Conservation (phyloP, 192 early-diverging fungal species). For the Coemansia sp. region DNA sequence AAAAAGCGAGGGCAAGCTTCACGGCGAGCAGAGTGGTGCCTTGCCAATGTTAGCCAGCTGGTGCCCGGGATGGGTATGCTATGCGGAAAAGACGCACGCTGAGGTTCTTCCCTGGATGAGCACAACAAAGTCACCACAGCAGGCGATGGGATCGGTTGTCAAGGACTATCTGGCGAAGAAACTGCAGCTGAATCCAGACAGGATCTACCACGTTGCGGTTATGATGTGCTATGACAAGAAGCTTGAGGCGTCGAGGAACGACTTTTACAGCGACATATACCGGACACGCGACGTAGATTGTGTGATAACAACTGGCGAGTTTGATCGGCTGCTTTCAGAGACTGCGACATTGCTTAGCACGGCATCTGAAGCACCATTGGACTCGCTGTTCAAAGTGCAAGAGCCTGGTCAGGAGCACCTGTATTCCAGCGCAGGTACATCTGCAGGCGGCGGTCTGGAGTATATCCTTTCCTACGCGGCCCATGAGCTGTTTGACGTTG, state of each 20-base stretch:
- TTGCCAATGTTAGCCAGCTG: constrained; percentile 68
- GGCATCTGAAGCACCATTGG: constrained; percentile 59
- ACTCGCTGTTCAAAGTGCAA: constrained; percentile 54
- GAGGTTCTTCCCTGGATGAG: constrained; percentile 87
- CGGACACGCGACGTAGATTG: constrained; percentile 93
- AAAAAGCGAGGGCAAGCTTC: constrained; percentile 31
- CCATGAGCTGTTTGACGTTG: constrained; percentile 69
- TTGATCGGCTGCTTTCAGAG: constrained; percentile 84
- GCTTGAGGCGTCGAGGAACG: constrained; percentile 90
- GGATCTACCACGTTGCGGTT: constrained; percentile 89
- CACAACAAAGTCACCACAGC: constrained; percentile 94
- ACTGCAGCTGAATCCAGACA: constrained; percentile 64
- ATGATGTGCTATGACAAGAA: constrained; percentile 99
- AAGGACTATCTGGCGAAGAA: constrained; percentile 79
- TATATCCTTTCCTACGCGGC: constrained; percentile 87
- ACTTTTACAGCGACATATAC: constrained; percentile 85
- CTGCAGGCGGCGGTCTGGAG: constrained; percentile 90
- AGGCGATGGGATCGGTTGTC: constrained; percentile 92
- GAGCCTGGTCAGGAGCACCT: constrained; percentile 39
- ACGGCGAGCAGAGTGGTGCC: constrained; percentile 7
- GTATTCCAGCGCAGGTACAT: constrained; percentile 72
- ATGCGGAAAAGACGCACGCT: constrained; percentile 97
- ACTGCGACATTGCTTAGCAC: constrained; percentile 54
- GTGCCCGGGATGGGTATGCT: constrained; percentile 95
- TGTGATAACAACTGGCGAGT: constrained; percentile 92